A percentile compares a stretch with the other conserved stretches of the same genome.
Conservation (phyloP, 805 yeast genomes). For the Cephaloascus fragrans region DNA sequence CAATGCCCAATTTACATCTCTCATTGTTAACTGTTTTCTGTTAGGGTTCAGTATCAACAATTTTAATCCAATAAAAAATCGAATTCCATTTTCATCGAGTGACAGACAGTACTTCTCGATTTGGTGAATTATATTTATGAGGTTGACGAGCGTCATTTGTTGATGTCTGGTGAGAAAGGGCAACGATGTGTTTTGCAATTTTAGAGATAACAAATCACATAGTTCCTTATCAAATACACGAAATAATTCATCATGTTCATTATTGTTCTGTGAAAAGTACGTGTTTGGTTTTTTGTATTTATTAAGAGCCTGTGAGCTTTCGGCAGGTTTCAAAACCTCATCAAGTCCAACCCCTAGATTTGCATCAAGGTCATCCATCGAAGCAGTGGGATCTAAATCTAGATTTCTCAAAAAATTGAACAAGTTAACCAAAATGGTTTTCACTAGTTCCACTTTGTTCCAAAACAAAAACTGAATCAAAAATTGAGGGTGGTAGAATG, state of each 20-base stretch:
- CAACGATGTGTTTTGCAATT: slow-evolving; percentile 52
- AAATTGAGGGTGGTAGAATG: slow-evolving; percentile 85
- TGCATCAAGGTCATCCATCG: slow-evolving; percentile 2
- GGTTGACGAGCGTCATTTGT: slow-evolving; percentile 70
- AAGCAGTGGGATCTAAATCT: slow-evolving; percentile 23
- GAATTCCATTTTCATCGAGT: slow-evolving; percentile 56
- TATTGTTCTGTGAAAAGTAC: slow-evolving; percentile 5
- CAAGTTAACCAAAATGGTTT: slow-evolving; percentile 44
- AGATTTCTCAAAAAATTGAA: slow-evolving; percentile 45
- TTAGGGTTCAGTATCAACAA: slow-evolving; percentile 41
- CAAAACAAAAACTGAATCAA: slow-evolving; percentile 65
- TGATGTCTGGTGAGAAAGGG: slow-evolving; percentile 88
- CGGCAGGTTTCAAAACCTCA: slow-evolving; percentile 2
- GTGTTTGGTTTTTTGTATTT: background rate
- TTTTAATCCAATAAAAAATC: slow-evolving; percentile 64
- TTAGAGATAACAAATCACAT: slow-evolving; percentile 42
- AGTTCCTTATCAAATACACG: slow-evolving; percentile 29
- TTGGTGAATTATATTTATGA: slow-evolving; percentile 53
- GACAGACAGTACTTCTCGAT: slow-evolving; percentile 33
- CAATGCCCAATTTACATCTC: slow-evolving; percentile 84
- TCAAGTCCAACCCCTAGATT: slow-evolving; percentile 9
- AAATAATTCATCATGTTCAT: slow-evolving; percentile 14
- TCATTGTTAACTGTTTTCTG: slow-evolving; percentile 51
- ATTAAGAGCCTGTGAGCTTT: background rate
- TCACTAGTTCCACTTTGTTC: slow-evolving; percentile 45